These are phyloP conservation scores for Dendrobium nobile DNA, from an alignment of 106 monocot species.

Conservation along the genomic window DNA sequence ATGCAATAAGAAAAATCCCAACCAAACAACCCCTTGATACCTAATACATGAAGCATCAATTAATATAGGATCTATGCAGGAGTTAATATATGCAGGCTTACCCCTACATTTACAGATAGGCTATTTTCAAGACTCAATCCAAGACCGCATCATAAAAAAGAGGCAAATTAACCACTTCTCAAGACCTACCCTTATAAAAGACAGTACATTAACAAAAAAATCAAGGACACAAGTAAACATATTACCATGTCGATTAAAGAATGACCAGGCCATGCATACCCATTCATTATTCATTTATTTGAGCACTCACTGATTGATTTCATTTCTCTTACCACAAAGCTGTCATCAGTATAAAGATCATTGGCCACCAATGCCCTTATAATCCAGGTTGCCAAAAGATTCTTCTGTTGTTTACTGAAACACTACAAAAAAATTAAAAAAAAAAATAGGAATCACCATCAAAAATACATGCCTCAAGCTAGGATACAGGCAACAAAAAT, in stretches of 20 bases:
- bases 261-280: neutral
- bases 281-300: neutral
- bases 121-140: too few relatives aligned
- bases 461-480: neutral
- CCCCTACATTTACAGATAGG: too few relatives aligned
- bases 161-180: too few relatives aligned
- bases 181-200: neutral
- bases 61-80: too few relatives aligned
- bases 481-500: neutral
- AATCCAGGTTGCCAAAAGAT: constrained; percentile 65
- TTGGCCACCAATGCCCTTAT: constrained; percentile 78
- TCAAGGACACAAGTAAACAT: neutral
- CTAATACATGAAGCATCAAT: too few relatives aligned
- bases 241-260: neutral
- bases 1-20: too few relatives aligned
- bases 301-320: neutral
- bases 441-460: neutral
- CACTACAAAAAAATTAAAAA: constrained; percentile 26
- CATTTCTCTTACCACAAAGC: constrained; percentile 78
- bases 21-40: too few relatives aligned
- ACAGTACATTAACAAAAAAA: neutral
- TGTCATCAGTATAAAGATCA: constrained; percentile 90
- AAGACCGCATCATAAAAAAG: too few relatives aligned
- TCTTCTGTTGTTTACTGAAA: constrained; percentile 69
- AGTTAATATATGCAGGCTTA: too few relatives aligned